Evolutionary conservation across 2,329 filamentous ascomycete genomes (phyloP).

Genomic region (Cercospora brassicicola): DNA sequence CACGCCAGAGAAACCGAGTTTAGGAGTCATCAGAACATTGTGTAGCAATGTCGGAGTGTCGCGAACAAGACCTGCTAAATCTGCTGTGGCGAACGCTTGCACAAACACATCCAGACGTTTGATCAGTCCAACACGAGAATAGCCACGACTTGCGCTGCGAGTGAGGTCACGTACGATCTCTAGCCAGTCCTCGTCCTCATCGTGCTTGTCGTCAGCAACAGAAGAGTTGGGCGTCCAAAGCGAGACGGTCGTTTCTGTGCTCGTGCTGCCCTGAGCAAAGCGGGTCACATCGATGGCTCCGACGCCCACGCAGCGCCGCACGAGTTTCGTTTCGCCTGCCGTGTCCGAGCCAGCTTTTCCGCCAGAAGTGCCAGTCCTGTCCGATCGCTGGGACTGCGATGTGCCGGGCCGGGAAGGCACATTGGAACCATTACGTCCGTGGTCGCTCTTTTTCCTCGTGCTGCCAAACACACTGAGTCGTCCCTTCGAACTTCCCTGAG

Average conservation of each 20-base stretch:
- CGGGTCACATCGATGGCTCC: constrained; percentile 73
- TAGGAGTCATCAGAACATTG: constrained; percentile 74
- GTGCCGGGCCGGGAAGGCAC: constrained; percentile 29
- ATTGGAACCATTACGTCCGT: constrained; percentile 23
- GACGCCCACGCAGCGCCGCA: constrained; percentile 71
- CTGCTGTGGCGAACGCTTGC: constrained; percentile 72
- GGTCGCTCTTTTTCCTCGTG: constrained; percentile 47
- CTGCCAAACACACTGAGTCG: constrained; percentile 66
- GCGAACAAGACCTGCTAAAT: constrained; percentile 78
- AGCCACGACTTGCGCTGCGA: constrained; percentile 70
- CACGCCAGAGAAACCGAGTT: constrained; percentile 91
- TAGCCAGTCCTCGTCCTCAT: constrained; percentile 67
- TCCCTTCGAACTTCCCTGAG: constrained; percentile 39
- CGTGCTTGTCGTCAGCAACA: constrained; percentile 56
- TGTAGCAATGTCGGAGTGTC: constrained; percentile 85
- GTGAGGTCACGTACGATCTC: constrained; percentile 71
- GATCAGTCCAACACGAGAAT: constrained; percentile 51
- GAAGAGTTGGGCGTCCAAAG: constrained; percentile 69
- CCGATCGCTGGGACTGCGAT: constrained; percentile 31
- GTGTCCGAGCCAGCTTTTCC: constrained; percentile 16
- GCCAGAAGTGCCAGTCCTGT: constrained; percentile 23
- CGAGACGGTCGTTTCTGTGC: constrained; percentile 50
- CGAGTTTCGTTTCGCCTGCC: constrained; percentile 49
- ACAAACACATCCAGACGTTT: constrained; percentile 79
- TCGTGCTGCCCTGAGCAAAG: constrained; percentile 30